Base-by-base conservation (phyloP, 371 early-diverging fungal species). In the Mucor piriformis region DNA sequence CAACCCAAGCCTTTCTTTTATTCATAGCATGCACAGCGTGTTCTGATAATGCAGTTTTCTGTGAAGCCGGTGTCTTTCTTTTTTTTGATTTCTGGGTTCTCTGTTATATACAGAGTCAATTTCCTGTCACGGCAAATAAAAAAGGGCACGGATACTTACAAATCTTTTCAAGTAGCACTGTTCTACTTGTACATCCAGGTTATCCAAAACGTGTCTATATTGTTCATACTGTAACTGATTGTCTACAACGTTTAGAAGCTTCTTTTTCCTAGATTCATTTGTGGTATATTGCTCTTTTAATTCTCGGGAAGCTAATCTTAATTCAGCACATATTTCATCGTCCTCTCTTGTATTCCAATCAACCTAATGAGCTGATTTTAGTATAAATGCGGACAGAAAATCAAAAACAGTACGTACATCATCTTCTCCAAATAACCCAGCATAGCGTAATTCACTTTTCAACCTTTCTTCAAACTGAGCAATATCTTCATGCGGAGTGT, bases 171-270 rank as follows among this genome's bases (percentile, higher is more conserved):
- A 64, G 63, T 91, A 96, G 54, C 87, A 86, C 60, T 88, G 86
- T 64, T 94, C 95, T 15, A 95, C 89, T 64, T 92, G 92, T 60
- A 86, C 85, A 68, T 95, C 94, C 37, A 92, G 70, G 49, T 89
- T 94, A 59, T 95, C 95, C 67, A 96, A 68, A 11, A 95, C 89
- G 44, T 85, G 83, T 47, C 85, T 84, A 71, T 93, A 95, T 72
- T 96, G 93, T 61, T 96, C 95, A 72, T 81, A 93, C 4, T 90
- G 95, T 44, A 93, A 83, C 65, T 92, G 88, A 49, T 85, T 82
- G 50, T 85, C 81, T 8, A 92, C 92, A 13, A 89, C 77, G 1
- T 85, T 81, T 13, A 87, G 70, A 25, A 96, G 72, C 13, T 76
- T 70, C 32, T 82, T 82, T 56, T 92, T 92, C 37, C 94, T 81